Percentiles rank a stretch among this genome's conserved stretches.
These are phyloP conservation scores for Puccinia triticina DNA, from an alignment of 1,284 basidiomycete genomes.

Conservation along the genomic window DNA sequence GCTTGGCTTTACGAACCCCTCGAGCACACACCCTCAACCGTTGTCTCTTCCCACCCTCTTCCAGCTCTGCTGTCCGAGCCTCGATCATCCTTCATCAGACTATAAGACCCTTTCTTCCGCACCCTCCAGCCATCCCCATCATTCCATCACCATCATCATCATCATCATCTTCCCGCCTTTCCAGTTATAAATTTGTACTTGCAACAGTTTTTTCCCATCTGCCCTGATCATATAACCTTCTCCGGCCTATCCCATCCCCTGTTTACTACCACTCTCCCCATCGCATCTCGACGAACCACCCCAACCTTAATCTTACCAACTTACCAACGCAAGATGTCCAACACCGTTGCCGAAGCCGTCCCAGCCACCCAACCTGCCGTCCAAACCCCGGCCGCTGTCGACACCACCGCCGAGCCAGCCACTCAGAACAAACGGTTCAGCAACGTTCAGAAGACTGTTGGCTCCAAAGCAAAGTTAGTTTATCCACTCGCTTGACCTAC, in stretches of 20 bases:
- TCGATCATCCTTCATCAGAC: background rate
- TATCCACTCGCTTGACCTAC: background rate
- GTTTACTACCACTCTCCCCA: background rate
- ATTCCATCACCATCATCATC: too few relatives aligned
- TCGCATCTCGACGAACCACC: background rate
- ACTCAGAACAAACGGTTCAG: constrained; percentile 15
- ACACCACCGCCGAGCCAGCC: background rate
- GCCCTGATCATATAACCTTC: background rate
- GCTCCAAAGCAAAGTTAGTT: constrained; percentile 30
- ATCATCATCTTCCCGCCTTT: background rate
- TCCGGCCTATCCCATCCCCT: background rate
- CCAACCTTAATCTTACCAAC: background rate
- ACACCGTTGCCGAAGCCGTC: constrained; percentile 26
- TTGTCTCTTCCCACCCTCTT: background rate
- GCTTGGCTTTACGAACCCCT: background rate
- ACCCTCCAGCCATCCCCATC: background rate
- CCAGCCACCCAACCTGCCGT: constrained; percentile 24
- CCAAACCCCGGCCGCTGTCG: background rate
- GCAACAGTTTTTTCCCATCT: background rate
- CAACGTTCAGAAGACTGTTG: constrained; percentile 27
- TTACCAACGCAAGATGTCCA: constrained; percentile 4
- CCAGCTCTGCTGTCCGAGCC: background rate
- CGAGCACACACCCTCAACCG: constrained; percentile 13
- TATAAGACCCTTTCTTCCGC: constrained; percentile 1
- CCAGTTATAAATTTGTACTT: background rate